Conservation (phyloP, 1,284 basidiomycete species). For the Polyporus tsugae region DNA sequence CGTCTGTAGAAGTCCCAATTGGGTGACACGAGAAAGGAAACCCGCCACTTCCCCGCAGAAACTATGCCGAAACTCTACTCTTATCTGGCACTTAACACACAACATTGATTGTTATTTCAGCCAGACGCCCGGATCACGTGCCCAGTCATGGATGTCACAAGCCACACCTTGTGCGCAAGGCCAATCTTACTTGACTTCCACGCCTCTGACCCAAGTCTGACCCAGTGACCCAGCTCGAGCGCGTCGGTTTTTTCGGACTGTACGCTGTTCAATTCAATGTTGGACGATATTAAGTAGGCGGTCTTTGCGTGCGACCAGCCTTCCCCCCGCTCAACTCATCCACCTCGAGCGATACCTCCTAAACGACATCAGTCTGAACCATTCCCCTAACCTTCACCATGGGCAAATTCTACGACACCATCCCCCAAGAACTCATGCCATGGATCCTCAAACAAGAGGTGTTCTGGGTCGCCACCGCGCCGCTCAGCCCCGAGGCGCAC, state of each 20-base stretch:
- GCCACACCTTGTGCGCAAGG: too few species aligned
- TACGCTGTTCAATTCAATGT: neutral
- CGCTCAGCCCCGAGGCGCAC: slow-evolving; percentile 56
- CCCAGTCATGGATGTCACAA: too few species aligned
- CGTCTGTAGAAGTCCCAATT: too few species aligned
- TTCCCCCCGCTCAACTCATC: neutral
- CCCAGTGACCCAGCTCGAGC: too few species aligned
- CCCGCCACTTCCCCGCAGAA: too few species aligned
- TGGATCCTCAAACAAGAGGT: slow-evolving; percentile 62
- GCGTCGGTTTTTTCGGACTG: neutral
- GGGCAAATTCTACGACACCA: slow-evolving; percentile 58
- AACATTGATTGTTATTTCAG: too few species aligned
- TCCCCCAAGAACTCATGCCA: slow-evolving; percentile 52
- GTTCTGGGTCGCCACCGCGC: slow-evolving; percentile 68
- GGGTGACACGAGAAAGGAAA: too few species aligned
- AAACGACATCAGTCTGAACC: neutral
- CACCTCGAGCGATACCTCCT: neutral
- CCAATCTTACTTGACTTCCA: neutral
- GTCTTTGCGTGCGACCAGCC: neutral
- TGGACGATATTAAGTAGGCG: neutral
- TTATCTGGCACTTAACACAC: too few species aligned
- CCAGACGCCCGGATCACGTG: too few species aligned
- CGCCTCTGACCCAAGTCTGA: neutral
- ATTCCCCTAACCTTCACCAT: slow-evolving; percentile 40
- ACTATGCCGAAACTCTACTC: too few species aligned